A percentile compares a stretch with the other conserved stretches of the same genome.
Evolutionary conservation across 2,329 filamentous ascomycete species (phyloP).

Genomic region (Epichloe brachyelytri): DNA sequence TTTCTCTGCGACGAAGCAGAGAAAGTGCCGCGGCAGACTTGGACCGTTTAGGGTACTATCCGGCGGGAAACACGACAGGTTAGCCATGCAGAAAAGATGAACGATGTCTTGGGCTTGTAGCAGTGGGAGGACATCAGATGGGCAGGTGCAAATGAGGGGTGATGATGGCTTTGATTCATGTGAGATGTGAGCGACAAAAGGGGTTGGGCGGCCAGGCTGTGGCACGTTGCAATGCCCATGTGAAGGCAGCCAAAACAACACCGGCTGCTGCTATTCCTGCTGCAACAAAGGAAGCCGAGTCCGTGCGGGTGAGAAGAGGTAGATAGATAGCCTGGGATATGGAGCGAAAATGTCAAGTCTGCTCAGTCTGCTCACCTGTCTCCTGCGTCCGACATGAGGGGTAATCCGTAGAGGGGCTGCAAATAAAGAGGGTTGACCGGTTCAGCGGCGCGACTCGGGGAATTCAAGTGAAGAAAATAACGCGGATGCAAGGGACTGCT

Average conservation of each 20-base stretch:
- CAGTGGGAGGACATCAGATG: too few species aligned
- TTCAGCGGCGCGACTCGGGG: neutral
- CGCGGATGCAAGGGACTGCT: neutral
- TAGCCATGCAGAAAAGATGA: neutral
- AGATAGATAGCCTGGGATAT: neutral
- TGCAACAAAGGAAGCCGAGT: neutral
- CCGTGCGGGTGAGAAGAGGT: neutral
- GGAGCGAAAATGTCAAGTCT: neutral
- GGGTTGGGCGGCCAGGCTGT: neutral
- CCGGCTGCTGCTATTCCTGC: neutral
- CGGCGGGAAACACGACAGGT: neutral
- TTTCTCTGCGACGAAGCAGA: conserved; percentile 40
- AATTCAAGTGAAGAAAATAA: neutral
- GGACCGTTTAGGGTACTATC: conserved; percentile 32
- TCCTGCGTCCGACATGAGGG: conserved; percentile 20
- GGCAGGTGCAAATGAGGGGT: neutral
- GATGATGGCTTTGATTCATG: neutral
- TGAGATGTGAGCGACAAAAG: neutral
- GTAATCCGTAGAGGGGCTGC: neutral
- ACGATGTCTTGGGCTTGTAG: neutral
- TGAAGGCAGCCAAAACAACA: neutral
- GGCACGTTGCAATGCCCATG: neutral
- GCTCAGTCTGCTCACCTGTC: conserved; percentile 15
- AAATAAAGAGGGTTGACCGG: too few species aligned
- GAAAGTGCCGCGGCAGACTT: conserved; percentile 40